A percentile compares a stretch with the other conserved stretches of the same genome.
Conservation (phyloP, 257 asterid species). For the Capsicum pubescens region DNA sequence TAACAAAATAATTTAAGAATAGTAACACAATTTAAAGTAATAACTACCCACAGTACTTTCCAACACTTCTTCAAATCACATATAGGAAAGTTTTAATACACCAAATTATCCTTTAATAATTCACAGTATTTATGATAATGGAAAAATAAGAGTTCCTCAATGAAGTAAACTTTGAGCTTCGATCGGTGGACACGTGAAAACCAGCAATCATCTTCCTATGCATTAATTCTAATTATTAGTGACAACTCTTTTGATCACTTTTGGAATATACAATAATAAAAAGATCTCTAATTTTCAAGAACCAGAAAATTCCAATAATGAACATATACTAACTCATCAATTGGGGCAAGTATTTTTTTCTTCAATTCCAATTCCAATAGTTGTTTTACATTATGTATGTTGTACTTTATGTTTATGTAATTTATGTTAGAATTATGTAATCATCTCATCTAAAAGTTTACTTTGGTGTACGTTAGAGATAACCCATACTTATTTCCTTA, state of each 20-base stretch:
- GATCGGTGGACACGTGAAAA: slow-evolving; percentile 10
- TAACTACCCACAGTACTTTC: too few relatives aligned
- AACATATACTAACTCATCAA: background rate
- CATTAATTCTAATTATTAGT: background rate
- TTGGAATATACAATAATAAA: background rate
- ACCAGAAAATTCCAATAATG: background rate
- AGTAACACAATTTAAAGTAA: too few relatives aligned
- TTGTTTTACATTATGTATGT: background rate
- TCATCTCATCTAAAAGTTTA: too few relatives aligned
- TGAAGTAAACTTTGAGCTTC: background rate
- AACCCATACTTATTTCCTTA: too few relatives aligned
- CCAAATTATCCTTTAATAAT: too few relatives aligned
- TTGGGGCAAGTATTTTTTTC: background rate
- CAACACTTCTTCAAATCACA: too few relatives aligned
- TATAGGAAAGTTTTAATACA: too few relatives aligned
- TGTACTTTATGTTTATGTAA: background rate
- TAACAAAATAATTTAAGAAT: too few relatives aligned
- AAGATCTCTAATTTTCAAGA: slow-evolving; percentile 2
- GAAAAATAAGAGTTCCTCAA: background rate
- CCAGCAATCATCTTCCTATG: background rate
- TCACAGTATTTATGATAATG: too few relatives aligned
- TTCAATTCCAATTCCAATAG: background rate
- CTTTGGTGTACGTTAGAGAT: too few relatives aligned
- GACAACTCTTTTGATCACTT: slow-evolving; percentile 11
- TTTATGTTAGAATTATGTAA: too few relatives aligned